phyloP scores from a whole-genome alignment of 2,329 filamentous ascomycete species.

The Escovopsis sp. region DNA sequence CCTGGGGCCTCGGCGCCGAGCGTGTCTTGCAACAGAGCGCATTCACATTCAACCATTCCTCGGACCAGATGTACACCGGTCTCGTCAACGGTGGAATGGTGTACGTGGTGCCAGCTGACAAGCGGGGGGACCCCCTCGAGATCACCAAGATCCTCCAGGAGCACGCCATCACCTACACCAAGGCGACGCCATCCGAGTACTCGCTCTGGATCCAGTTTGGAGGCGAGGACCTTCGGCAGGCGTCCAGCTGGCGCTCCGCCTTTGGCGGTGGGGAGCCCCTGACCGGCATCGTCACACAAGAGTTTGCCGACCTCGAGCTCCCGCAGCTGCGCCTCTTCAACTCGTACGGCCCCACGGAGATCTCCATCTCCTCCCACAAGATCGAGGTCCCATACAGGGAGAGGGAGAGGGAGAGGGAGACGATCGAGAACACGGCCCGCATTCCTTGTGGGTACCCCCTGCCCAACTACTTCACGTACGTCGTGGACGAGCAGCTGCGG shows the following conservation, averaged over 20 bases:
- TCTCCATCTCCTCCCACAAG: slow-evolving; percentile 1
- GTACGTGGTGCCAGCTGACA: slow-evolving; percentile 14
- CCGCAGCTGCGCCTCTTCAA: slow-evolving; percentile 8
- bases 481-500: slow-evolving; percentile 20
- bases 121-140: slow-evolving; percentile 15
- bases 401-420: neutral
- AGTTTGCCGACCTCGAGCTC: slow-evolving; percentile 1
- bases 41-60: slow-evolving; percentile 24
- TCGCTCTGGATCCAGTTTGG: slow-evolving; percentile 14
- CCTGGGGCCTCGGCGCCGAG: slow-evolving; percentile 10
- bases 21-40: slow-evolving; percentile 21
- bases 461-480: slow-evolving; percentile 21
- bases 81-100: slow-evolving; percentile 21
- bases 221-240: slow-evolving; percentile 1
- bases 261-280: slow-evolving; percentile 16
- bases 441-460: slow-evolving; percentile 1
- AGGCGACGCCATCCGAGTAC: slow-evolving; percentile 28
- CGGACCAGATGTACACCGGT: slow-evolving; percentile 19
- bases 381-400: neutral
- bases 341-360: slow-evolving; percentile 18
- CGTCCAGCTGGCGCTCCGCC: slow-evolving; percentile 8
- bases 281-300: slow-evolving; percentile 4
- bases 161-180: slow-evolving; percentile 22
- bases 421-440: neutral
- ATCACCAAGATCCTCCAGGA: slow-evolving; percentile 21